Evolutionary conservation across 2,329 filamentous ascomycete genomes (phyloP), one percentile per base, ranked within the genome.

Genomic region (Tolypocladium ovalisporum): DNA sequence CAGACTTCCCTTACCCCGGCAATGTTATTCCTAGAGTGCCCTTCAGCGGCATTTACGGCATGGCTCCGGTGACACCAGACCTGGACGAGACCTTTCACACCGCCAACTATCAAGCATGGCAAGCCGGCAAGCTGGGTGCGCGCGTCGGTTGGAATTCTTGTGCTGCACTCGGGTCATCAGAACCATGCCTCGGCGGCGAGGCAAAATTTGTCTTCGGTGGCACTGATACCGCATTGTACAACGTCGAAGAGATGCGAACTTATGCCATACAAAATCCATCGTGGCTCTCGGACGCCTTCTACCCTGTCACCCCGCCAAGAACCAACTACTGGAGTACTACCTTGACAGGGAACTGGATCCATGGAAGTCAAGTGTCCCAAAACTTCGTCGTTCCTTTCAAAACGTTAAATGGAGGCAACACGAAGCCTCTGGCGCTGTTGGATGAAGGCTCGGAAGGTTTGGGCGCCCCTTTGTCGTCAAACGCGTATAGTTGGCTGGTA

Each of bases 381-480:
- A 55, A 55, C 40, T 55, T 55, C 12, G 40, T n/a, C 34, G 39
- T 40, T n/a, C 39, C 39, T 10, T 40, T 40, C 39, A 40, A 40
- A 8, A 40, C 19, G 8, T 40, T n/a, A 9, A 12, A 22, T 9
- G 39, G 39, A 7, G 9, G 19, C 19, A 40, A 22, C 6, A 34
- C 36, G 8, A 22, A n/a, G 10, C 44, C 40, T 15, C 35, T 56
- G 9, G 55, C 49, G 24, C 51, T 56, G 4, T 32, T 56, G 9
- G 55, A 56, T 10, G 55, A 56, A 36, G 55, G 55, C 1, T 56
- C 55, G 17, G 55, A 56, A 12, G 55, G 55, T 15, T 49, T 56
- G n/a, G 55, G 49, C 9, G 55, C 55, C 10, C 55, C 55, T 22
- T 22, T 56, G 17, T 54, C 55, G 5, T 40, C 32, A 5, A 56